Conservation (phyloP, 495 filamentous ascomycete species). For the Xylaria grammica region DNA sequence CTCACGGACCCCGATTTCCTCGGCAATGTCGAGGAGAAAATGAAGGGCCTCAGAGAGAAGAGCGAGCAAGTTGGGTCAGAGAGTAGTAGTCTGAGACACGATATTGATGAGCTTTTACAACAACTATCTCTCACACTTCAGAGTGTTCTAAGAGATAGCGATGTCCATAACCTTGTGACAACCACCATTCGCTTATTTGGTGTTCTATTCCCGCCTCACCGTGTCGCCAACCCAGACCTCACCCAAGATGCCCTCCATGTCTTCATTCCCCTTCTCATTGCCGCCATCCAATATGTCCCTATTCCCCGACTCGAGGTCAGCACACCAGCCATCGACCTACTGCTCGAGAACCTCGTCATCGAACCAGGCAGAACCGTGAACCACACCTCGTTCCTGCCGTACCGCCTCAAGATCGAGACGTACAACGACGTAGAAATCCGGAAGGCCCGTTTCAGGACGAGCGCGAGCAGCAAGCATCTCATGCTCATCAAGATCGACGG, state of each 20-base stretch:
- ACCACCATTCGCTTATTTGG: constrained; percentile 68
- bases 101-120: constrained; percentile 72
- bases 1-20: constrained; percentile 88
- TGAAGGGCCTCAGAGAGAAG: constrained; percentile 72
- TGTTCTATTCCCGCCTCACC: constrained; percentile 64
- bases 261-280: constrained; percentile 78
- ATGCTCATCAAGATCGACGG: constrained; percentile 80
- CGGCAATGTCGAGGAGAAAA: constrained; percentile 69
- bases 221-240: constrained; percentile 67
- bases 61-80: constrained; percentile 66
- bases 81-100: constrained; percentile 70
- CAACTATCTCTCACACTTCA: constrained; percentile 71
- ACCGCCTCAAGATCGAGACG: constrained; percentile 77
- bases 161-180: constrained; percentile 68
- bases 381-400: constrained; percentile 86
- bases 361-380: constrained; percentile 88
- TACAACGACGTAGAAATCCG: constrained; percentile 85
- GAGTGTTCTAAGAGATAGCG: constrained; percentile 70
- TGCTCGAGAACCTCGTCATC: constrained; percentile 88
- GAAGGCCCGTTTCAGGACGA: constrained; percentile 75
- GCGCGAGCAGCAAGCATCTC: constrained; percentile 67
- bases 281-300: constrained; percentile 80
- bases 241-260: constrained; percentile 75
- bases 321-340: constrained; percentile 79
- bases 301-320: constrained; percentile 87